Percentiles rank a stretch among this genome's conserved stretches.
phyloP scores from a whole-genome alignment of 75 land plant genomes.

The Picea glauca region DNA sequence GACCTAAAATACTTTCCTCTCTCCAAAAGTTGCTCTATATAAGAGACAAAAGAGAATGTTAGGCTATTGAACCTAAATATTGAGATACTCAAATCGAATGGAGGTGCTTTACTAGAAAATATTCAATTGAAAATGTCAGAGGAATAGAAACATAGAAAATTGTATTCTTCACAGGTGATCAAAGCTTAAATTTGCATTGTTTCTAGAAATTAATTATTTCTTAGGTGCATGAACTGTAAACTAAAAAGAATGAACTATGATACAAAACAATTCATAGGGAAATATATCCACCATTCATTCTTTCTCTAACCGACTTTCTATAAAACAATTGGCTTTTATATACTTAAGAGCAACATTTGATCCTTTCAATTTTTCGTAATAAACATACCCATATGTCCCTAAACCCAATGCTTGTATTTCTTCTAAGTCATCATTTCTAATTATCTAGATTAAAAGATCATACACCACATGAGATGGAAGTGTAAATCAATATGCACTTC shows the following conservation, averaged over 20 bases:
- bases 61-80: background rate
- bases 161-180: background rate
- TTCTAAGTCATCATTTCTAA: conserved; percentile 24
- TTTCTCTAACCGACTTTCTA: background rate
- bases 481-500: background rate
- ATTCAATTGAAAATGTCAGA: background rate
- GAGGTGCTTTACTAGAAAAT: background rate
- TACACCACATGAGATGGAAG: background rate
- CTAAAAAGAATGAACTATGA: background rate
- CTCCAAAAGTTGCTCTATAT: conserved; percentile 32
- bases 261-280: background rate
- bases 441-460: conserved; percentile 9
- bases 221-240: background rate
- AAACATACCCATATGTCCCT: conserved; percentile 23
- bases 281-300: conserved; percentile 20
- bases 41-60: background rate
- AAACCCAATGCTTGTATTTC: conserved; percentile 19
- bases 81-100: background rate
- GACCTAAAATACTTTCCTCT: conserved; percentile 28
- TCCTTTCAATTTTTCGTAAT: conserved; percentile 31
- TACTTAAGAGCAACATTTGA: conserved; percentile 35
- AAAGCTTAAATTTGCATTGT: background rate
- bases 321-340: conserved; percentile 23
- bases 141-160: background rate
- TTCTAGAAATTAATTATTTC: background rate